Evolutionary conservation across 345 rosid genomes (phyloP), one percentile per base, ranked within the genome.

Genomic region (Syzygium oleosum): DNA sequence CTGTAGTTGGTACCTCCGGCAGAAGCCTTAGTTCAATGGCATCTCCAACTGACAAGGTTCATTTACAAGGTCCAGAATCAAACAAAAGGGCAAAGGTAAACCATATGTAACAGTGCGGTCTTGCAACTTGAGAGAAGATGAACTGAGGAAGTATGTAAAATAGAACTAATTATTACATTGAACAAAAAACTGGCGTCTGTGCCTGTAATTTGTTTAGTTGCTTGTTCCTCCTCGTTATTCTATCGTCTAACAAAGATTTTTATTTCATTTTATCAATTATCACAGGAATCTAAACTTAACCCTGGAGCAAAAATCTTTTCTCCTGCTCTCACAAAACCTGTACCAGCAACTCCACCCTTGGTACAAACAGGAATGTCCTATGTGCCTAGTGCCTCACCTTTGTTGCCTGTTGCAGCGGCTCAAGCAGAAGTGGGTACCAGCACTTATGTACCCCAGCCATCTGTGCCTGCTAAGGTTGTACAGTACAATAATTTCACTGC

Each of bases 241-340:
- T 38, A 73, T 73, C 21, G 49, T 19, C 83, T 73, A 49, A 73
- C 65, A 41, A 73, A 68, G 38, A 52, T 22, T 54, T 11, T 23
- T 65, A 25, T 68, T 27, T 85, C 19, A 68, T 65, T 29, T 84
- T 19, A 43, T 54, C 43, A 52, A 49, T 77, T 85, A 61, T 85
- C 85, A 27, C 91, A 97, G 99, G 99, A 93, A 84, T 97, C 93
- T 92, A 97, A 95, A 93, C 97, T 97, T 88, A 97, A 97, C 88
- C 97, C 98, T 25, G 95, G 89, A 85, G 99, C 99, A 87, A 95
- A 95, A 91, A 87, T 88, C 58, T 97, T 96, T 91, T 95, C 93
- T 87, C 99, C 99, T 15, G 91, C 97, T 88, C 93, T 89, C 90
- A 88, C 91, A 41, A 92, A 90, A 88, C 84, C 94, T 78, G 65